Evolutionary conservation across 2,329 filamentous ascomycete species (phyloP).

Genomic region (Clarireedia hainanense): DNA sequence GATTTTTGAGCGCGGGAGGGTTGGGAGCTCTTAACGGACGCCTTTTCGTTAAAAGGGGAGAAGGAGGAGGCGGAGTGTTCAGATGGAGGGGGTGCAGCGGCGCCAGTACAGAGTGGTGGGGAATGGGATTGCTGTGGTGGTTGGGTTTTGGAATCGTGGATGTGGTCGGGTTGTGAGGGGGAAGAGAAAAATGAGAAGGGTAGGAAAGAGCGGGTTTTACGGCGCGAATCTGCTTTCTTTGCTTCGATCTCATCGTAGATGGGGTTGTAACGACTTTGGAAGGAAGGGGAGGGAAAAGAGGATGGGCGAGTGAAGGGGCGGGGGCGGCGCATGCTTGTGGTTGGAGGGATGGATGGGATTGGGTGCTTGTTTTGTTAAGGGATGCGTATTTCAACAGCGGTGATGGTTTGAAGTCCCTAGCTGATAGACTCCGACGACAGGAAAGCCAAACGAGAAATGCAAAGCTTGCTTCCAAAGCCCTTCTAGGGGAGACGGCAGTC

Average conservation of each 20-base stretch:
- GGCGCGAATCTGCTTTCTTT: neutral
- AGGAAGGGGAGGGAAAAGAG: neutral
- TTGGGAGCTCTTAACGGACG: neutral
- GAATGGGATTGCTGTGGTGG: neutral
- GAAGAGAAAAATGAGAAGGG: neutral
- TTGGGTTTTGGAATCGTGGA: too few species aligned
- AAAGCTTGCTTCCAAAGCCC: neutral
- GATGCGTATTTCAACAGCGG: neutral
- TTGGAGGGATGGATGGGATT: neutral
- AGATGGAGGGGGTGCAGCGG: too few species aligned
- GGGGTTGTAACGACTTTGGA: conserved; percentile 1
- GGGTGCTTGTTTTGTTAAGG: neutral
- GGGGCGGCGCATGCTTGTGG: conserved; percentile 1
- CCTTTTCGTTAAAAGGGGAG: neutral
- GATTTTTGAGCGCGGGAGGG: neutral
- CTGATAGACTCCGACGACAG: too few species aligned
- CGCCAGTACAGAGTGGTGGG: neutral
- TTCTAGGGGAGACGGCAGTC: neutral
- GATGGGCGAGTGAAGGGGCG: neutral
- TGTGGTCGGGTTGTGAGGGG: neutral
- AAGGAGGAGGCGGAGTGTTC: too few species aligned
- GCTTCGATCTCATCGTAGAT: neutral
- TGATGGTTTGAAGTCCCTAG: neutral
- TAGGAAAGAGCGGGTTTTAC: neutral
- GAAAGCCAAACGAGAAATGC: neutral